These are phyloP conservation scores for Posidonia oceanica DNA, from an alignment of 116 monocot species.

Conservation along the genomic window DNA sequence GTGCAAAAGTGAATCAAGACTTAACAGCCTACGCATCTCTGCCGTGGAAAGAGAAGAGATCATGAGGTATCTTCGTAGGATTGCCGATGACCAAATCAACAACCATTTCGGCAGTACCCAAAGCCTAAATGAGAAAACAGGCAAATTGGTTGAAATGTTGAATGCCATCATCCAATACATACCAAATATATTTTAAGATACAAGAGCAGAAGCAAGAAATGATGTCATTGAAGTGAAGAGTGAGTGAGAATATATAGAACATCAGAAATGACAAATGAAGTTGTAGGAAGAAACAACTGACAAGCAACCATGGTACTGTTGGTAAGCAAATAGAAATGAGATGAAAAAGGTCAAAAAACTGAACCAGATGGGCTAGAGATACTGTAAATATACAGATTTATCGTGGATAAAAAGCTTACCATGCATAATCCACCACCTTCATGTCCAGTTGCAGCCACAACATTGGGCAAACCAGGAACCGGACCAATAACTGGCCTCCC, in stretches of 20 bases:
- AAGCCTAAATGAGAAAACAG: slow-evolving; percentile 31
- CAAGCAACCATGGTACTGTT: neutral
- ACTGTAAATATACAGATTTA: too few relatives aligned
- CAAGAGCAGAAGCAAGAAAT: neutral
- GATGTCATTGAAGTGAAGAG: neutral
- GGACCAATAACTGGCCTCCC: slow-evolving; percentile 76
- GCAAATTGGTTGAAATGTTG: neutral
- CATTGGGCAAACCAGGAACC: slow-evolving; percentile 49
- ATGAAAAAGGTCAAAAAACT: too few relatives aligned
- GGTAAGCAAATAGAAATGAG: too few relatives aligned
- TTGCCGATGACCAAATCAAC: slow-evolving; percentile 62
- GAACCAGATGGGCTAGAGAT: too few relatives aligned
- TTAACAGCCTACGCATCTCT: slow-evolving; percentile 2
- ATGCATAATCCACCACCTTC: slow-evolving; percentile 83
- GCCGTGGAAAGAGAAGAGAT: slow-evolving; percentile 45
- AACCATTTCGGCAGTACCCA: slow-evolving; percentile 86
- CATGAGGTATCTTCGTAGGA: slow-evolving; percentile 26
- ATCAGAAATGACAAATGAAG: neutral
- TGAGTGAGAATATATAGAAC: too few relatives aligned
- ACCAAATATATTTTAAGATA: too few relatives aligned
- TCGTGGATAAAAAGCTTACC: slow-evolving; percentile 23
- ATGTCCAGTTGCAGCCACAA: slow-evolving; percentile 70
- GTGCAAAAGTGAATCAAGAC: too few relatives aligned
- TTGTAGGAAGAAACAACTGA: neutral
- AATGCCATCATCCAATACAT: neutral